phyloP scores from a whole-genome alignment of 148 eudicot species.

The Rhododendron griersonianum region DNA sequence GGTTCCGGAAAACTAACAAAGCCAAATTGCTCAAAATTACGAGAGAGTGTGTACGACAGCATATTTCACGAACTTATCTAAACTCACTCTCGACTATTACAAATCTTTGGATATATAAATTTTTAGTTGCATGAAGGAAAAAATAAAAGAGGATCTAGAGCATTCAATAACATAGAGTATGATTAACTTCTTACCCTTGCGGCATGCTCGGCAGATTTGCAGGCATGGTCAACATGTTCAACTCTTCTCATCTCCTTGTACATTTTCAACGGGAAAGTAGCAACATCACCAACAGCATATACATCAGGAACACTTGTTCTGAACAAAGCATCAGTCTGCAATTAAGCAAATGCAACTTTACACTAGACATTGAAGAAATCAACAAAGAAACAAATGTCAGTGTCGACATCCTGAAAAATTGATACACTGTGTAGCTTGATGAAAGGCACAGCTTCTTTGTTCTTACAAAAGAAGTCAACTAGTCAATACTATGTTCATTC shows the following conservation, averaged over 20 bases:
- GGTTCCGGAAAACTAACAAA: too few relatives aligned
- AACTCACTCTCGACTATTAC: too few relatives aligned
- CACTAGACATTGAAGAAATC: neutral
- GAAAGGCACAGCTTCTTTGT: too few relatives aligned
- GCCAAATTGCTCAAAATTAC: too few relatives aligned
- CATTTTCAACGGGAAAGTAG: constrained; percentile 87
- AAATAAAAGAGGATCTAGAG: neutral
- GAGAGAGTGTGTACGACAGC: too few relatives aligned
- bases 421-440: too few relatives aligned
- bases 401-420: too few relatives aligned
- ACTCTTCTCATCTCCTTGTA: constrained; percentile 81
- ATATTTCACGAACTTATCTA: too few relatives aligned
- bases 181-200: constrained; percentile 51
- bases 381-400: neutral
- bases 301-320: constrained; percentile 72
- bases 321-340: constrained; percentile 89
- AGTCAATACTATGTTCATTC: too few relatives aligned
- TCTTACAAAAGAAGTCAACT: too few relatives aligned
- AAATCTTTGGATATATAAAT: too few relatives aligned
- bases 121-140: too few relatives aligned
- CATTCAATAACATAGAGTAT: neutral
- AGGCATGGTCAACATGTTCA: constrained; percentile 95
- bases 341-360: neutral
- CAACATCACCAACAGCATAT: constrained; percentile 96
- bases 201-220: constrained; percentile 98